Evolutionary conservation across 495 filamentous ascomycete species (phyloP).

Genomic region (Talaromyces nanjingensis): DNA sequence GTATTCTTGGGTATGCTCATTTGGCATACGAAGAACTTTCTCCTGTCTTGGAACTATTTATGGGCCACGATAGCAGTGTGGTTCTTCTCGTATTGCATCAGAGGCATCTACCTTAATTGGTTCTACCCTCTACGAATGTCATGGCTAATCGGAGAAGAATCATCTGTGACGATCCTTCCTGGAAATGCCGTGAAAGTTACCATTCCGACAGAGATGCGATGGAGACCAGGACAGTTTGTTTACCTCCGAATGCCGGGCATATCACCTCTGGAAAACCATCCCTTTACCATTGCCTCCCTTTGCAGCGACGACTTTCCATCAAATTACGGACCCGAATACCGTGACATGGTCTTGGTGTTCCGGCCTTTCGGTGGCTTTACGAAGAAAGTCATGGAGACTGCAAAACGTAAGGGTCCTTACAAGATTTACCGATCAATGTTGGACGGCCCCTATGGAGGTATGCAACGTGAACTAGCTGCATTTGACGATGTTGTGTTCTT

Average conservation of each 20-base stretch:
- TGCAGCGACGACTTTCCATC: slow-evolving; percentile 85
- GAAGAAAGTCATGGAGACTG: slow-evolving; percentile 64
- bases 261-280: slow-evolving; percentile 83
- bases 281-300: slow-evolving; percentile 90
- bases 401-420: slow-evolving; percentile 73
- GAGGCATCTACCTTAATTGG: slow-evolving; percentile 80
- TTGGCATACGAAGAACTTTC: slow-evolving; percentile 92
- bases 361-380: slow-evolving; percentile 89
- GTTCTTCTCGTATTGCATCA: slow-evolving; percentile 54
- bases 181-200: slow-evolving; percentile 92
- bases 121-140: slow-evolving; percentile 69
- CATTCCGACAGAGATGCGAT: slow-evolving; percentile 84
- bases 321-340: slow-evolving; percentile 74
- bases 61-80: slow-evolving; percentile 78
- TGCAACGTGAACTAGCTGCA: slow-evolving; percentile 82
- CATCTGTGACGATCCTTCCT: slow-evolving; percentile 75
- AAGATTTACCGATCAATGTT: slow-evolving; percentile 84
- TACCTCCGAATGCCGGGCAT: slow-evolving; percentile 92
- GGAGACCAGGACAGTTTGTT: slow-evolving; percentile 91
- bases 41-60: slow-evolving; percentile 87
- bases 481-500: slow-evolving; percentile 92
- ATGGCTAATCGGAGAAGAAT: slow-evolving; percentile 82
- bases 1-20: slow-evolving; percentile 81
- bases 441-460: slow-evolving; percentile 91
- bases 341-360: slow-evolving; percentile 87